Evolutionary conservation across 2,329 filamentous ascomycete species (phyloP).

Genomic region (Parascedosporium putredinis): DNA sequence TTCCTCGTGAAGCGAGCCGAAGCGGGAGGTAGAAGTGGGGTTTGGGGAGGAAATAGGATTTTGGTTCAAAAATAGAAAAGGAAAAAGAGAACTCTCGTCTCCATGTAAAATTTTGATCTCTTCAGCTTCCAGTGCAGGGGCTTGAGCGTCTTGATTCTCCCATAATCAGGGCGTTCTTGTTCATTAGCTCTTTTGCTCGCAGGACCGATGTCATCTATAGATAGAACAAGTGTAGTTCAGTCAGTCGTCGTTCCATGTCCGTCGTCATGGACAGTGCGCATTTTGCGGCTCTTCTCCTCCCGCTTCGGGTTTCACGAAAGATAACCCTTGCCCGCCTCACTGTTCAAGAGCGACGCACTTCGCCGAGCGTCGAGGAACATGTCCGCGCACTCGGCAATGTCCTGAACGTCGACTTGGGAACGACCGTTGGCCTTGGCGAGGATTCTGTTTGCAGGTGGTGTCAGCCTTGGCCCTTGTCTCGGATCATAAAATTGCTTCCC

Average conservation of each 20-base stretch:
- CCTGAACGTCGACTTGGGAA: slow-evolving; percentile 64
- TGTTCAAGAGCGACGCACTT: slow-evolving; percentile 58
- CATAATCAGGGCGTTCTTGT: too few species aligned
- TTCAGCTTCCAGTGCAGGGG: too few species aligned
- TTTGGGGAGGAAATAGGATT: too few species aligned
- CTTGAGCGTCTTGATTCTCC: too few species aligned
- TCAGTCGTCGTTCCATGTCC: background rate
- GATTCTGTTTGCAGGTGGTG: slow-evolving; percentile 49
- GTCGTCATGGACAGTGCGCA: background rate
- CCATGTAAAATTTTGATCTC: too few species aligned
- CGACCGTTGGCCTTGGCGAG: slow-evolving; percentile 76
- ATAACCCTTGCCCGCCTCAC: slow-evolving; percentile 54
- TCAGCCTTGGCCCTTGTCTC: background rate
- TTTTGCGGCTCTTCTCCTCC: background rate
- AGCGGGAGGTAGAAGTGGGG: too few species aligned
- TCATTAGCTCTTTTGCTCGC: too few species aligned
- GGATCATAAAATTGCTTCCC: background rate
- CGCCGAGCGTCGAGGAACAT: slow-evolving; percentile 74
- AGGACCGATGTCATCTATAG: too few species aligned
- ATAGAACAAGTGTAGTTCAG: too few species aligned
- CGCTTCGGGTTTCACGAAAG: slow-evolving; percentile 36
- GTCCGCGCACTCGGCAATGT: slow-evolving; percentile 73
- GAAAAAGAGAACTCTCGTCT: too few species aligned
- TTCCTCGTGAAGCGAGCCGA: too few species aligned
- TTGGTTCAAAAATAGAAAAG: too few species aligned